A percentile compares a stretch with the other conserved stretches of the same genome.
Evolutionary conservation across 371 early-diverging fungal genomes (phyloP).

Genomic region (Rhizomucor pusillus): DNA sequence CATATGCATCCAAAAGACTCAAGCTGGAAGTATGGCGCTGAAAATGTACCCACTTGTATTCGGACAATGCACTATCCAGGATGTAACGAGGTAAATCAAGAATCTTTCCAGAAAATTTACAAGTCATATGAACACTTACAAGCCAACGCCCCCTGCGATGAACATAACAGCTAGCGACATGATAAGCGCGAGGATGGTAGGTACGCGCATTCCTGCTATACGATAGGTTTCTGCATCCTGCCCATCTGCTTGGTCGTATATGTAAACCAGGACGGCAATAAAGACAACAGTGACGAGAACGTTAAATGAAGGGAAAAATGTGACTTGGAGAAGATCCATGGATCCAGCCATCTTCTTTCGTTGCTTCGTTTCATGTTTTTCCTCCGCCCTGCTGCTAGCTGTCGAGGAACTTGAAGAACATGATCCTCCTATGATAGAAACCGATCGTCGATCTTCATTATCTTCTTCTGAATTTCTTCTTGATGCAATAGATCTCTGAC

Average conservation of each 20-base stretch:
- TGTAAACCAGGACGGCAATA: conserved; percentile 10
- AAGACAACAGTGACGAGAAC: conserved; percentile 6
- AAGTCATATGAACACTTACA: conserved; percentile 10
- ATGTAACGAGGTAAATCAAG: not conserved
- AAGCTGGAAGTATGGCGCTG: conserved; percentile 9
- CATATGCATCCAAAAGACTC: conserved; percentile 23
- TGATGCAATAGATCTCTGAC: no score
- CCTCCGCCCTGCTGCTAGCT: no score
- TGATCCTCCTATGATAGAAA: no score
- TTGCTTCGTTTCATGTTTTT: not conserved
- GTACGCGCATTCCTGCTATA: conserved; percentile 13
- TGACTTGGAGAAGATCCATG: not conserved
- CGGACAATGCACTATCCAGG: conserved; percentile 10
- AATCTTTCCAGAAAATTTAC: not conserved
- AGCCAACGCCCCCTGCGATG: conserved; percentile 21
- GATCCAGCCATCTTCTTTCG: conserved; percentile 1
- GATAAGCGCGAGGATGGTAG: conserved; percentile 17
- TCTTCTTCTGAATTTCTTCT: no score
- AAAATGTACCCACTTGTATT: conserved; percentile 29
- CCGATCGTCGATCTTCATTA: no score
- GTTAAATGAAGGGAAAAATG: conserved; percentile 9
- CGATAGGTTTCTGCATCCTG: not conserved
- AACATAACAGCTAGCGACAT: conserved; percentile 12
- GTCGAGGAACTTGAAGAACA: no score
- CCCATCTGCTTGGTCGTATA: conserved; percentile 4